phyloP scores from a whole-genome alignment of 805 yeast species.

The Suhomyces emberorum region DNA sequence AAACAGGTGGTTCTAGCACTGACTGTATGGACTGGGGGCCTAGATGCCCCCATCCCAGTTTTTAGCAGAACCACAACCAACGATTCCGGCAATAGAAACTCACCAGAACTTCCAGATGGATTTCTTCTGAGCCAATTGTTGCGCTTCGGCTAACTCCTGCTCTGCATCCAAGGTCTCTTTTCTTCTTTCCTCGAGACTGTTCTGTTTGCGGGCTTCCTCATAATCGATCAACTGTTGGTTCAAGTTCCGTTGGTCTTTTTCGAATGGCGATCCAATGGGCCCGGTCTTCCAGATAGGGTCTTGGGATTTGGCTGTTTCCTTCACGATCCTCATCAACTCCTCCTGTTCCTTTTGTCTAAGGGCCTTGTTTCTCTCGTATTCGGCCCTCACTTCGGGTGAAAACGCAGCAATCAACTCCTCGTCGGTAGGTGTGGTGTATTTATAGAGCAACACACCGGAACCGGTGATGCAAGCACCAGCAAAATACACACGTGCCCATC shows the following conservation, averaged over 20 bases:
- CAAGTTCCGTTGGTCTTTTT: constrained; percentile 36
- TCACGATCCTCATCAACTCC: constrained; percentile 64
- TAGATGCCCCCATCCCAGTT: too few species aligned
- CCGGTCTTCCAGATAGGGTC: constrained; percentile 88
- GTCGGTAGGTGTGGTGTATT: constrained; percentile 80
- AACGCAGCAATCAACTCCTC: constrained; percentile 69
- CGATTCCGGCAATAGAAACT: too few species aligned
- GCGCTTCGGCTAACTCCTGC: constrained; percentile 27
- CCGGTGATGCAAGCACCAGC: constrained; percentile 68
- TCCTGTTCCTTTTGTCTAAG: constrained; percentile 66
- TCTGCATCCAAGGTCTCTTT: constrained; percentile 33
- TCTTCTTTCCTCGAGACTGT: constrained; percentile 39
- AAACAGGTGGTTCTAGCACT: too few species aligned
- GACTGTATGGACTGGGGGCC: too few species aligned
- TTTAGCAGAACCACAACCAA: too few species aligned
- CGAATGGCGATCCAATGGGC: constrained; percentile 66
- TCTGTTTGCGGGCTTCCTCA: constrained; percentile 46
- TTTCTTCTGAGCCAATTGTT: constrained; percentile 22
- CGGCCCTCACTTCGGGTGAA: constrained; percentile 79
- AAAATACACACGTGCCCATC: constrained; percentile 56
- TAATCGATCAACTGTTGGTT: constrained; percentile 39
- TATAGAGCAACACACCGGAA: constrained; percentile 66
- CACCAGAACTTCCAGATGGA: constrained; percentile 10
- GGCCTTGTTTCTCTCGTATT: constrained; percentile 63
- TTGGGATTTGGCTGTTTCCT: constrained; percentile 58